Evolutionary conservation across 2,329 filamentous ascomycete species (phyloP).

Genomic region (Ophiostoma perfectum): DNA sequence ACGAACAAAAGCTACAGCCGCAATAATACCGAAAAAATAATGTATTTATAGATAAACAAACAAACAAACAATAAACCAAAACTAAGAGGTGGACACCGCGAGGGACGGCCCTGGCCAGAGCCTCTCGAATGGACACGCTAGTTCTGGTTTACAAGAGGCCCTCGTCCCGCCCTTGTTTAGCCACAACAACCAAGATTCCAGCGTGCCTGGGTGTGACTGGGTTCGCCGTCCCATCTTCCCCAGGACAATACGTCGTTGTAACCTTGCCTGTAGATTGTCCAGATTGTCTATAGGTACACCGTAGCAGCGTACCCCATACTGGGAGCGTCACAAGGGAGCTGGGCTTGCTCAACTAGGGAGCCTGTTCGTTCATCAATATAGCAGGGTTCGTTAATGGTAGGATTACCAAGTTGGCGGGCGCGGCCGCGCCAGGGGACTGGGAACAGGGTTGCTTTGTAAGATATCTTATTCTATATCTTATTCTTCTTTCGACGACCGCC

Average conservation of each 20-base stretch:
- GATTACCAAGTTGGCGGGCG: background rate
- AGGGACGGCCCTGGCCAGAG: background rate
- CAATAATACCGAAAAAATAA: background rate
- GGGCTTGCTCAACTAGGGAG: background rate
- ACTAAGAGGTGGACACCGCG: background rate
- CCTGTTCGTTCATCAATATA: background rate
- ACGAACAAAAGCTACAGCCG: background rate
- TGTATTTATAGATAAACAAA: background rate
- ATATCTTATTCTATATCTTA: background rate
- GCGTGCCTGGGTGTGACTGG: background rate
- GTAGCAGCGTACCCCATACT: constrained; percentile 1
- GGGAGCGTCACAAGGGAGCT: background rate
- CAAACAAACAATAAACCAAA: background rate
- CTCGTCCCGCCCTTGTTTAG: background rate
- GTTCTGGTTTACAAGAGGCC: too few relatives aligned
- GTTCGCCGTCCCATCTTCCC: background rate
- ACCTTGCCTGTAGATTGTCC: background rate
- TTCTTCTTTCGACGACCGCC: background rate
- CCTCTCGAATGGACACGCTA: too few relatives aligned
- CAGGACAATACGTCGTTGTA: background rate
- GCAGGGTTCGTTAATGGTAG: constrained; percentile 6
- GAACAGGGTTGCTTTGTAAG: background rate
- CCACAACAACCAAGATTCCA: background rate
- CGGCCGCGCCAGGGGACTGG: constrained; percentile 1
- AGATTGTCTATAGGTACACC: background rate